Evolutionary conservation across 345 rosid species (phyloP), one percentile per base, ranked within the genome.

Genomic region (Euclidium syriacum): DNA sequence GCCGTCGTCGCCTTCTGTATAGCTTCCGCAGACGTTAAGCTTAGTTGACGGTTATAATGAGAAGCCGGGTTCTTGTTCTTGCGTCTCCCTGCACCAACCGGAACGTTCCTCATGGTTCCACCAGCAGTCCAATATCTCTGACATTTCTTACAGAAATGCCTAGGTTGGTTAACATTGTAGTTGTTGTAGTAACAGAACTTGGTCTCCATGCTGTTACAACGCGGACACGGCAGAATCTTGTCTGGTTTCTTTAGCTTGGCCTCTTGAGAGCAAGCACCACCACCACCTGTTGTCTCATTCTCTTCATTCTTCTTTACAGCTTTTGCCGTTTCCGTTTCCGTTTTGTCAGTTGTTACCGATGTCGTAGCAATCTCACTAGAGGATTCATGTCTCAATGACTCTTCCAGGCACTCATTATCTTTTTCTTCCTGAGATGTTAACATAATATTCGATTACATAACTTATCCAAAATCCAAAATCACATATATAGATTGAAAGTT

Each of bases 91-190:
- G 98, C 98, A 52, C 98, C 98, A 44, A 91, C 88, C 0, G 96
- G 96, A 11, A 91, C 98, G 50, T 91, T 88, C 72, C 96, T 82
- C 96, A 91, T 88, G 1, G 92, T 86, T 65, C 98, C 98, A 46
- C 98, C 96, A 9, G 92, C 96, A 1, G 98, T 91, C 98, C 98
- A 91, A 76, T 91, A 91, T 65, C 98, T 85, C 76, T 91, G 98
- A 56, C 98, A 88, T 64, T 85, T 83, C 82, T 86, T 91, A 65
- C 98, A 91, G 76, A 91, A 86, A 66, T 91, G 94, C 0, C 96
- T 83, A 6, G 98, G 96, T 61, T 91, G 98, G 76, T 87, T 88
- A 54, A 91, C 95, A 35, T 86, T 91, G 68, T 91, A 91, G 68
- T 91, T 91, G 70, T 91, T 91, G 70, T 83, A 91, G 80, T 91